Percentiles rank a stretch among this genome's conserved stretches.
Conservation (phyloP, 2,329 filamentous ascomycete species). For the Mollisia scopiformis region DNA sequence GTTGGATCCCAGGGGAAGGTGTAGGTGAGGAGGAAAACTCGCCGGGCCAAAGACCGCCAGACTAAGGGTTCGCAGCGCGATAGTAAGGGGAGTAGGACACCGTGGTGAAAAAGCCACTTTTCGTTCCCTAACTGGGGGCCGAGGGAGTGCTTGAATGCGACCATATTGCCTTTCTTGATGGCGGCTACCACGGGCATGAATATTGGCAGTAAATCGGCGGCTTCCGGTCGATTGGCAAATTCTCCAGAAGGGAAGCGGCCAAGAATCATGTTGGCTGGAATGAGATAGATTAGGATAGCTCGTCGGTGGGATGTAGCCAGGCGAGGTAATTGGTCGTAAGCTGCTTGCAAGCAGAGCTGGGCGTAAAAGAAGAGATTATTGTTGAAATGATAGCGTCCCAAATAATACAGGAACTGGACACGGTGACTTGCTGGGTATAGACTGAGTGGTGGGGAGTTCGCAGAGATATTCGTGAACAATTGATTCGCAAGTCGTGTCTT, state of each 20-base stretch:
- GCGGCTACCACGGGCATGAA: slow-evolving; percentile 76
- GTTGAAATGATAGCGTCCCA: slow-evolving; percentile 86
- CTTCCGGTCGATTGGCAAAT: slow-evolving; percentile 73
- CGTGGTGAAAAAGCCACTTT: slow-evolving; percentile 75
- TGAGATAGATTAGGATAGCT: slow-evolving; percentile 81
- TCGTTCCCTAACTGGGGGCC: slow-evolving; percentile 56
- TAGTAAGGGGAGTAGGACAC: slow-evolving; percentile 74
- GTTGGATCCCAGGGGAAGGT: slow-evolving; percentile 62
- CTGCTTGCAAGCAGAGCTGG: slow-evolving; percentile 72
- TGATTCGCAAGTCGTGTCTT: slow-evolving; percentile 84
- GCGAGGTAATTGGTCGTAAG: slow-evolving; percentile 77
- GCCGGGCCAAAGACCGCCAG: slow-evolving; percentile 81
- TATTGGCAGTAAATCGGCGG: slow-evolving; percentile 61
- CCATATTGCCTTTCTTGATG: slow-evolving; percentile 74
- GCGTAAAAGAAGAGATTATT: slow-evolving; percentile 83
- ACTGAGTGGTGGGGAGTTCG: slow-evolving; percentile 78
- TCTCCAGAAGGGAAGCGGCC: slow-evolving; percentile 75
- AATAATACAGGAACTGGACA: slow-evolving; percentile 92
- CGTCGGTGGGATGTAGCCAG: slow-evolving; percentile 77
- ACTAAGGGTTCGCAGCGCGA: slow-evolving; percentile 80
- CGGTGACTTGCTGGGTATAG: slow-evolving; percentile 85
- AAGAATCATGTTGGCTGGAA: slow-evolving; percentile 80
- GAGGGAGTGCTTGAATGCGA: slow-evolving; percentile 72
- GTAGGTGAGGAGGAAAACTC: slow-evolving; percentile 78
- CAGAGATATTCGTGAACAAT: slow-evolving; percentile 86